Percentiles rank a stretch among this genome's conserved stretches.
Evolutionary conservation across 2,329 filamentous ascomycete genomes (phyloP).

Genomic region (Trichoderma pleuroti): DNA sequence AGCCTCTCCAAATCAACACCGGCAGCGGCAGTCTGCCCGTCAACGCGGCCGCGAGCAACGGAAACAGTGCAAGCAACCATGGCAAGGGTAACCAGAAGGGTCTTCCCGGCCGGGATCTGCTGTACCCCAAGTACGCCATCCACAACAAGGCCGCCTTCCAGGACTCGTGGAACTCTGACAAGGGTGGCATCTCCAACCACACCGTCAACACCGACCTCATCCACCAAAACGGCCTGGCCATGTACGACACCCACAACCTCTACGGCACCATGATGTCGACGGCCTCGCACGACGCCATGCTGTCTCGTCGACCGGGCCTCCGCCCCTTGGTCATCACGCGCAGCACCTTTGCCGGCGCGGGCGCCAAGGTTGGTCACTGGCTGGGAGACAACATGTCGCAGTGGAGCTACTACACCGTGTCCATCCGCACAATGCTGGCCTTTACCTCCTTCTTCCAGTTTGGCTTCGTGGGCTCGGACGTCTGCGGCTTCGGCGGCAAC

Average conservation of each 20-base stretch:
- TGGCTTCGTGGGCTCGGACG: constrained; percentile 68
- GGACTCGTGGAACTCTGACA: constrained; percentile 44
- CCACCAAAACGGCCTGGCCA: constrained; percentile 65
- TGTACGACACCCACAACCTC: constrained; percentile 83
- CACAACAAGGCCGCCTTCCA: constrained; percentile 62
- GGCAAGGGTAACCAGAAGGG: constrained; percentile 48
- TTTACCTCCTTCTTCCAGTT: constrained; percentile 68
- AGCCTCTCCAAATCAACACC: not conserved
- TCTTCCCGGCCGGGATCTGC: constrained; percentile 55
- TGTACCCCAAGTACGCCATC: constrained; percentile 73
- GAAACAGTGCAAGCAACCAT: constrained; percentile 38
- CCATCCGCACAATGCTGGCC: constrained; percentile 72
- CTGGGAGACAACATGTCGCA: constrained; percentile 70
- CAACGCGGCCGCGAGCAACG: not conserved
- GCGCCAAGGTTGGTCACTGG: constrained; percentile 77
- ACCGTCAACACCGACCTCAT: constrained; percentile 75
- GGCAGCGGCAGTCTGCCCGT: constrained; percentile 4
- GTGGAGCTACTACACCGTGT: constrained; percentile 72
- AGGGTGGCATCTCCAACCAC: constrained; percentile 57
- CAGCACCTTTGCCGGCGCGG: constrained; percentile 74
- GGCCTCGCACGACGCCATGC: constrained; percentile 70
- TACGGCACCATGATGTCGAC: constrained; percentile 73
- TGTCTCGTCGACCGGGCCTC: constrained; percentile 60
- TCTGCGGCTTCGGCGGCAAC: constrained; percentile 70
- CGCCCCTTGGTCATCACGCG: constrained; percentile 82